These are phyloP conservation scores for Phytophthora pini DNA, from an alignment of 352 stramenopile species.

Conservation along the genomic window DNA sequence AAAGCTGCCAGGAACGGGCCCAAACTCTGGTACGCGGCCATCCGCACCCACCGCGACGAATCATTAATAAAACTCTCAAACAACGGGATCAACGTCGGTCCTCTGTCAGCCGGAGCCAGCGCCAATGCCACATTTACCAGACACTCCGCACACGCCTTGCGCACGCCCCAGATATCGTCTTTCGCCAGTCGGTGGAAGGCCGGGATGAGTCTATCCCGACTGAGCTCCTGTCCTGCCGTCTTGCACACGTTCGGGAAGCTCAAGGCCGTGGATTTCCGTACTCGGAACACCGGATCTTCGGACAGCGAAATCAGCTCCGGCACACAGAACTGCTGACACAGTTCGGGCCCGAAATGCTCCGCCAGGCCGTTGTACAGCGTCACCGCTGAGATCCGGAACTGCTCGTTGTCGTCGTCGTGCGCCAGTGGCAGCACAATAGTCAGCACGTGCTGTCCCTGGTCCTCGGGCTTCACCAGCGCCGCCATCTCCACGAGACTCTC, in stretches of 20 bases:
- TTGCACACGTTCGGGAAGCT: slow-evolving; percentile 92
- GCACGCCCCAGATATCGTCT: slow-evolving; percentile 95
- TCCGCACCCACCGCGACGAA: slow-evolving; percentile 93
- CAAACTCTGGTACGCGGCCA: slow-evolving; percentile 94
- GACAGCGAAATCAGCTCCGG: slow-evolving; percentile 92
- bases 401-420: slow-evolving; percentile 92
- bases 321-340: slow-evolving; percentile 94
- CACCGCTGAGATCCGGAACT: slow-evolving; percentile 94
- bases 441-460: slow-evolving; percentile 92
- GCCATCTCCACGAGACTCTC: slow-evolving; percentile 91
- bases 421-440: slow-evolving; percentile 93
- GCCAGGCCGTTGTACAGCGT: slow-evolving; percentile 93
- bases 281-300: slow-evolving; percentile 93
- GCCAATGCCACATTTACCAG: slow-evolving; percentile 90
- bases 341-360: slow-evolving; percentile 83
- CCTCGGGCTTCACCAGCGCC: slow-evolving; percentile 80
- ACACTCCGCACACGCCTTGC: slow-evolving; percentile 93
- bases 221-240: slow-evolving; percentile 76
- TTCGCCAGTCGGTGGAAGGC: slow-evolving; percentile 91
- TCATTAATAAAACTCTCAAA: slow-evolving; percentile 91
- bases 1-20: slow-evolving; percentile 83
- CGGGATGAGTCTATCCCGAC: slow-evolving; percentile 88
- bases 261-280: slow-evolving; percentile 92
- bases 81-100: slow-evolving; percentile 87
- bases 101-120: slow-evolving; percentile 73